Base-by-base conservation (phyloP, 192 early-diverging fungal species). In the Coemansia sp. region DNA sequence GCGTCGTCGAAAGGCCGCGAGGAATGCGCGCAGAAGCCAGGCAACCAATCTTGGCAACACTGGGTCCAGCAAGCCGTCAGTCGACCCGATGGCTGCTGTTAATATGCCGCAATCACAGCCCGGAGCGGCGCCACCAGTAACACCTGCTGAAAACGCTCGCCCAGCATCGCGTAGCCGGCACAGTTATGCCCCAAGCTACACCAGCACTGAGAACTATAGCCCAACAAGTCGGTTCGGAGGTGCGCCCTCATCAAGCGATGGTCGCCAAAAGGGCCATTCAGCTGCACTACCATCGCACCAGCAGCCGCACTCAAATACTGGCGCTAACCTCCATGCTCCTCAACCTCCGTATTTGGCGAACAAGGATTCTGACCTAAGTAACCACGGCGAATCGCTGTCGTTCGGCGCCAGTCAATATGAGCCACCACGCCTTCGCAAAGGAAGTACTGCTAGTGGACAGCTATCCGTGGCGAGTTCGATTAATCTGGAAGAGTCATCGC, bases 321-420 rank as follows among this genome's bases (percentile, higher is more conserved):
- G 58, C 37, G 62, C 45, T 34, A 53, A 58, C 56, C 66, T 62
- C 12, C 60, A 62, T 2, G 51, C 45, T 26, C 67, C 67, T 1
- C 73, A 75, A 43, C 68, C 64, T 18, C 65, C 67, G 13, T 76
- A 67, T 35, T 21, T 70, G 31, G 63, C 39, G 4, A 43, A 40
- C 35, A 71, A 69, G 53, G 66, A 66, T 20, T 78, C 75, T 0
- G 70, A 71, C 30, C 35, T 72, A 15, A 59, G 51, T 1, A 48
- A 26, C 45, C 58, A 61, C 37, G 59, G 64, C 37, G 75, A 80
- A 0, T 67, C 72, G 68, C 77, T 71, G 6, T 73, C 77, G 29
- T 80, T 80, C 43, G 77, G 77, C 21, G 77, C 77, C 39, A 74
- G 77, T 53, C 77, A 80, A 46, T 80, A 80, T 26, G 77, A 74